phyloP scores from a whole-genome alignment of 148 eudicot genomes.

The Vaccinium vitisidaea region DNA sequence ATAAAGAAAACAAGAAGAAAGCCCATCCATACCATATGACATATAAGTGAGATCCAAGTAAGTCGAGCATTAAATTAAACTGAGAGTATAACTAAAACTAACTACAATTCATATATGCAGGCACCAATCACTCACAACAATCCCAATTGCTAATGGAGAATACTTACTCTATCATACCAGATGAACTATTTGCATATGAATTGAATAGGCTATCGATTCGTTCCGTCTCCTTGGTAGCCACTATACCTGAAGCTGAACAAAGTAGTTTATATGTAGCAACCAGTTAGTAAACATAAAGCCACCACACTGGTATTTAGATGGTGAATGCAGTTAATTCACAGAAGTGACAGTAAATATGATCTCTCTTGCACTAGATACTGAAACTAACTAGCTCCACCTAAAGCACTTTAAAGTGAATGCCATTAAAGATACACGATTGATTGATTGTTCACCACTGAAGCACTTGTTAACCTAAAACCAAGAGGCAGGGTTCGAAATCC shows the following conservation, averaged over 20 bases:
- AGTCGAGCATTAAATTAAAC: neutral
- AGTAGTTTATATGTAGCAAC: conserved; percentile 2
- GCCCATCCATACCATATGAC: neutral
- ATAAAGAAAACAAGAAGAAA: neutral
- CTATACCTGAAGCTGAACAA: conserved; percentile 68
- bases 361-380: neutral
- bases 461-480: neutral
- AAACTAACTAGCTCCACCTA: neutral
- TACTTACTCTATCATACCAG: conserved; percentile 84
- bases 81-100: neutral
- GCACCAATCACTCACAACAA: neutral
- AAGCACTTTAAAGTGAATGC: neutral
- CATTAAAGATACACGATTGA: neutral
- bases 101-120: neutral
- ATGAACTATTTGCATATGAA: conserved; percentile 60
- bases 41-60: neutral
- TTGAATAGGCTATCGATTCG: conserved; percentile 73
- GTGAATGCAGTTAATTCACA: neutral
- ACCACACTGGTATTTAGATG: neutral
- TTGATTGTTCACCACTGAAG: neutral
- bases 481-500: neutral
- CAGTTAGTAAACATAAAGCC: conserved; percentile 4
- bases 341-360: neutral
- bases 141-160: neutral
- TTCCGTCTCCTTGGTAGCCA: conserved; percentile 74